phyloP scores from a whole-genome alignment of 495 filamentous ascomycete genomes.

The Aspergillus sclerotiicarbonarius region DNA sequence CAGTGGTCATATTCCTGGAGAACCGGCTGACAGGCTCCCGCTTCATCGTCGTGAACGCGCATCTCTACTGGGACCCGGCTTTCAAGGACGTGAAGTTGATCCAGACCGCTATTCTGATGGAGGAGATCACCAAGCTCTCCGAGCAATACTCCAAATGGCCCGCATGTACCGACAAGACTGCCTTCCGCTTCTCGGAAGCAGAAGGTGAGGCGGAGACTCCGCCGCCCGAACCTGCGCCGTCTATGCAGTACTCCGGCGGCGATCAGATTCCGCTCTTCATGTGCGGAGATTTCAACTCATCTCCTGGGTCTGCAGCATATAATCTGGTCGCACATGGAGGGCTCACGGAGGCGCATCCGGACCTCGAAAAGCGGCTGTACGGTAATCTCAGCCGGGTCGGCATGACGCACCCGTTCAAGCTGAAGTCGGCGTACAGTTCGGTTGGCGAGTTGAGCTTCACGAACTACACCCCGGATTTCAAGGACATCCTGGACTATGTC shows the following conservation, averaged over 20 bases:
- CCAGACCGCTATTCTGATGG: conserved; percentile 92
- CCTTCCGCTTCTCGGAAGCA: conserved; percentile 61
- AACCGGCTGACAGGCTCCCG: conserved; percentile 83
- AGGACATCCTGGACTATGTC: conserved; percentile 90
- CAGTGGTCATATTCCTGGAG: conserved; percentile 84
- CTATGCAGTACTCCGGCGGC: conserved; percentile 75
- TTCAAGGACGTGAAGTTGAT: conserved; percentile 92
- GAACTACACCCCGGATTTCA: conserved; percentile 92
- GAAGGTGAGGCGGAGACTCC: conserved; percentile 52
- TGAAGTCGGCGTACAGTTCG: conserved; percentile 80
- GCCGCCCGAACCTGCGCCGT: conserved; percentile 55
- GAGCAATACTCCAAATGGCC: conserved; percentile 77
- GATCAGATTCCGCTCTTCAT: conserved; percentile 87
- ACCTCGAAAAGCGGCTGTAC: conserved; percentile 71
- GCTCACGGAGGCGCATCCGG: conserved; percentile 68
- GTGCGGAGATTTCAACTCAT: conserved; percentile 95
- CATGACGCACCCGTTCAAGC: conserved; percentile 88
- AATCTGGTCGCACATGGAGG: conserved; percentile 77
- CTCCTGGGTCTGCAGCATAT: conserved; percentile 78
- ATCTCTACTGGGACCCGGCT: conserved; percentile 89
- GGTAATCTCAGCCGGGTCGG: conserved; percentile 89
- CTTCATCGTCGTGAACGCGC: conserved; percentile 87
- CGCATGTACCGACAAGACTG: conserved; percentile 73
- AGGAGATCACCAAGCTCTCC: conserved; percentile 77
- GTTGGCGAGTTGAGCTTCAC: conserved; percentile 86